These are phyloP conservation scores for Colletotrichum spaethianum DNA, from an alignment of 2,329 filamentous ascomycete species.

Conservation along the genomic window DNA sequence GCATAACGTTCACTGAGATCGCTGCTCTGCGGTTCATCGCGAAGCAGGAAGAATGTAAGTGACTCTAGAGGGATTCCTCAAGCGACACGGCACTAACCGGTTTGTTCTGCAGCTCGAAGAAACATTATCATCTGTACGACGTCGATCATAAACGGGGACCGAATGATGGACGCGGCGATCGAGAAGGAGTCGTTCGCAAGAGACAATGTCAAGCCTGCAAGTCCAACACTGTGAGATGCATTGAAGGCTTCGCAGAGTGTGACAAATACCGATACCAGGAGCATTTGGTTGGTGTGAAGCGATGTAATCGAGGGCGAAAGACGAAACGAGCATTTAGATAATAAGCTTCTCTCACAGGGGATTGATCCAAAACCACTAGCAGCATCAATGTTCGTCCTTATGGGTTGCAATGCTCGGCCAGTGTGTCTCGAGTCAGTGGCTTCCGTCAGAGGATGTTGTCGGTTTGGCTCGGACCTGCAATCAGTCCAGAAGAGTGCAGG, in stretches of 20 bases:
- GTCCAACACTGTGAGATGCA: constrained; percentile 42
- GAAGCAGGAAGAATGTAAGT: constrained; percentile 80
- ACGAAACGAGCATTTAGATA: constrained; percentile 12
- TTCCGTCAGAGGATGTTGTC: background rate
- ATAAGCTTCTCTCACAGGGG: background rate
- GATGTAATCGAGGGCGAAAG: background rate
- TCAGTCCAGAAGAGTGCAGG: background rate
- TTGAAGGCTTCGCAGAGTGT: background rate
- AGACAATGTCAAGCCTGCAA: constrained; percentile 46
- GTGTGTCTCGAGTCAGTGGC: constrained; percentile 6
- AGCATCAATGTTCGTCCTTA: background rate
- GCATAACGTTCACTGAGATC: constrained; percentile 96
- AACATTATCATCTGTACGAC: constrained; percentile 95
- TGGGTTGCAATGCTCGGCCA: background rate
- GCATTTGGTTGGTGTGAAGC: background rate
- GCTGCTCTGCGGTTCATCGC: constrained; percentile 93
- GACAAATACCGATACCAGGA: background rate
- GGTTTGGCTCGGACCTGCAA: constrained; percentile 12
- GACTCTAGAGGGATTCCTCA: background rate
- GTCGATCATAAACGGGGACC: constrained; percentile 89
- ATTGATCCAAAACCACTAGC: background rate
- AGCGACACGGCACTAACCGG: background rate
- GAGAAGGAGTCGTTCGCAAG: constrained; percentile 77
- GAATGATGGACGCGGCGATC: constrained; percentile 88
- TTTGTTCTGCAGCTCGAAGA: constrained; percentile 70